These are phyloP conservation scores for Adansonia grandidieri DNA, from an alignment of 441 rosid genomes.

Conservation along the genomic window DNA sequence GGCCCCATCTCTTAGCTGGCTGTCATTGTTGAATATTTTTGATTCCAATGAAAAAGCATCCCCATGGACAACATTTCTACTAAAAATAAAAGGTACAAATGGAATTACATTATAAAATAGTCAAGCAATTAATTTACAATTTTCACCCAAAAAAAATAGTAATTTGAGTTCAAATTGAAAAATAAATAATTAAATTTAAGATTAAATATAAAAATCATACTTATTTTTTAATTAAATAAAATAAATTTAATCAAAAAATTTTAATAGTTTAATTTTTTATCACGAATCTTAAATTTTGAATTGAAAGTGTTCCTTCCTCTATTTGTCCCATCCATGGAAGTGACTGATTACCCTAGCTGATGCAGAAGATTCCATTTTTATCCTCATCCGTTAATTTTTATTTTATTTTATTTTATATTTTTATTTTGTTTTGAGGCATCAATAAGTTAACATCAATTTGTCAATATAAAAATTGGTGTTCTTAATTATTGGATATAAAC, in stretches of 20 bases:
- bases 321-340: neutral
- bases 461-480: neutral
- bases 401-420: neutral
- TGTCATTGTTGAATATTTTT: constrained; percentile 30
- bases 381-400: neutral
- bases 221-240: no score
- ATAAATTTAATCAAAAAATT: no score
- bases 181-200: no score
- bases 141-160: no score
- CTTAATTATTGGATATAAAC: neutral
- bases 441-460: neutral
- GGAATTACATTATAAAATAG: neutral
- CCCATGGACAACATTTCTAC: constrained; percentile 33
- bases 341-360: neutral
- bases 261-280: no score
- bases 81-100: neutral
- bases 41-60: constrained; percentile 33
- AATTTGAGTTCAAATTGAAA: no score
- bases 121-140: no score
- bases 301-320: no score
- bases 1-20: constrained; percentile 36
- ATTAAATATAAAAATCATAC: no score
- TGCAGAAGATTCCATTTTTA: neutral
- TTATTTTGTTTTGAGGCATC: neutral
- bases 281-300: no score